A percentile compares a stretch with the other conserved stretches of the same genome.
Conservation (phyloP, 2,329 filamentous ascomycete species). For the Boeremia exigua region DNA sequence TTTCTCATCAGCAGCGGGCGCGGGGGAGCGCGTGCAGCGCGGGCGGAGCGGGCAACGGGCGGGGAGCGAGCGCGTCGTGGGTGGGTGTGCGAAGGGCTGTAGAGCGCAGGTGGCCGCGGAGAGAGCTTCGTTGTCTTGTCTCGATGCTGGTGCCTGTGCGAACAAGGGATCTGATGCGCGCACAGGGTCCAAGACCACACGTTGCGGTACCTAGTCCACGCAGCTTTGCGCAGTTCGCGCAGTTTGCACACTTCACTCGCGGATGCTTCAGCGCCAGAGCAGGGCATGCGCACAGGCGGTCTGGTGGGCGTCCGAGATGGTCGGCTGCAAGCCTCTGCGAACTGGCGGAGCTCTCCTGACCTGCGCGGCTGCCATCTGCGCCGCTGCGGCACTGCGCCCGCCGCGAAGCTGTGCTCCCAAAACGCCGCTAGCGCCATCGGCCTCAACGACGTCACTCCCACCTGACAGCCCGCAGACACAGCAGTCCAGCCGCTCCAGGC, state of each 20-base stretch:
- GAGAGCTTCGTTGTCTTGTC: conserved; percentile 18
- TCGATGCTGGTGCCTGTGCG: conserved; percentile 3
- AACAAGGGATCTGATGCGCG: conserved; percentile 14
- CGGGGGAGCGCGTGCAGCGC: conserved; percentile 10
- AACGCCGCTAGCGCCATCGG: conserved; percentile 1
- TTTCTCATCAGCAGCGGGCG: conserved; percentile 32
- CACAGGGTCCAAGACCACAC: conserved; percentile 21
- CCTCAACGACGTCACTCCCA: conserved; percentile 15
- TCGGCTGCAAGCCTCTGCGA: background rate
- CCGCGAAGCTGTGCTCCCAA: too few species aligned
- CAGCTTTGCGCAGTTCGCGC: too few species aligned
- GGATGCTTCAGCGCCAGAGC: background rate
- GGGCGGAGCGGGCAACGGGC: conserved; percentile 8
- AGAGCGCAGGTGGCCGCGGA: conserved; percentile 11
- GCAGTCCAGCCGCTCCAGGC: background rate
- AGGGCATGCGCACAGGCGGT: conserved; percentile 9
- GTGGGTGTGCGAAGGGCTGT: conserved; percentile 1
- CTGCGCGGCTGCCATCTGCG: conserved; percentile 8
- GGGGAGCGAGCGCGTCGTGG: conserved; percentile 8
- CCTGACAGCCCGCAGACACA: background rate
- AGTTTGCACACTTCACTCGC: conserved; percentile 11
- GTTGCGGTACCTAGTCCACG: too few species aligned
- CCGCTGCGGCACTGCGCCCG: too few species aligned
- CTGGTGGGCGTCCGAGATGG: background rate
- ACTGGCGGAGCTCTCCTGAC: conserved; percentile 15